Base-by-base conservation (phyloP, 1,284 basidiomycete genomes). In the Cutaneotrichosporon cyanovorans region DNA sequence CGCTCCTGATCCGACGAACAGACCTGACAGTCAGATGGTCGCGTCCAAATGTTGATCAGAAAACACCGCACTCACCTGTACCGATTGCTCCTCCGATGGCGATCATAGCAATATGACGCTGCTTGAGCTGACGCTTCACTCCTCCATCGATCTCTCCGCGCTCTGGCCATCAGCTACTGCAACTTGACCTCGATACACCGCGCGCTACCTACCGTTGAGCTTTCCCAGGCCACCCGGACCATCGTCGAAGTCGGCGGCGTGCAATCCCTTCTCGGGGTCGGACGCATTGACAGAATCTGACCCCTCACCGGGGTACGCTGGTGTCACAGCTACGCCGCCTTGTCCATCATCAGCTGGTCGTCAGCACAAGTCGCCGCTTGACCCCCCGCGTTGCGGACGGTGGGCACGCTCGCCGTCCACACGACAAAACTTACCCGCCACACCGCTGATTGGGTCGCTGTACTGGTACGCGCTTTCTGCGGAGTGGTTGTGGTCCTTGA, bases 1-100 rank as follows among this genome's bases (percentile, higher is more conserved):
- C 20, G 59, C 50, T 18, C 75, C 76, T 2, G 73, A 72, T 22
- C 76, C 76, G 40, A 78, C 65, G 56, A 75, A 74, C 1, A 75
- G 61, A 66, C 75, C 76, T 35, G 72, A 3, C 8, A 4, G 31
- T 45, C 19, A 33, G 42, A n/a, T n/a, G n/a, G n/a, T n/a, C n/a
- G n/a, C n/a, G n/a, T n/a, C n/a, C 11, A 23, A 37, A 8, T 16
- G n/a, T 11, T 25, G 31, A n/a, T n/a, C 39, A 28, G 15, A 10
- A 31, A 4, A 16, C 14, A 11, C 19, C 25, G n/a, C 10, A 53
- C 55, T 50, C 45, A 60, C 59, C 61, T 16, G 62, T 65, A 32
- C 61, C 66, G 42, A 68, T 66, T 4, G 63, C 60, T 15, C 61
- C 74, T 18, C 76, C 76, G 25, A 77, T 68, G 1, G 76, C 76